Evolutionary conservation across 495 filamentous ascomycete genomes (phyloP).

Genomic region (Podospora appendiculata): DNA sequence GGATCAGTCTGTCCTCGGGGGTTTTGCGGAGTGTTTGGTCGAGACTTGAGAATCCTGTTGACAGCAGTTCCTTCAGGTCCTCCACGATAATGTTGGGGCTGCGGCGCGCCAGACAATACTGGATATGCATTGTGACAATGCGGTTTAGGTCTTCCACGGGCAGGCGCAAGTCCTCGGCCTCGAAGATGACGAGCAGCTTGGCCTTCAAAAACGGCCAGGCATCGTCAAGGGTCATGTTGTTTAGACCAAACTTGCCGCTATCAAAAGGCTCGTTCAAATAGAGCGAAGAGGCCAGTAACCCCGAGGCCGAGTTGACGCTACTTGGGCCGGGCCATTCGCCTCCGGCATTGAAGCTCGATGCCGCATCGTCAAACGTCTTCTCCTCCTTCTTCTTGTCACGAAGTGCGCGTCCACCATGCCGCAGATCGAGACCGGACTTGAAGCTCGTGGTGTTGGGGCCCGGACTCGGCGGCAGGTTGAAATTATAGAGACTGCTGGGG

Average conservation of each 20-base stretch:
- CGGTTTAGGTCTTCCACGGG: constrained; percentile 94
- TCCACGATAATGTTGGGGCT: constrained; percentile 63
- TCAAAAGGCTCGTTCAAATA: constrained; percentile 42
- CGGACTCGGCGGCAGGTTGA: constrained; percentile 61
- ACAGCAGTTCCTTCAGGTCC: constrained; percentile 70
- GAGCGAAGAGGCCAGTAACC: constrained; percentile 20
- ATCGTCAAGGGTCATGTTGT: constrained; percentile 80
- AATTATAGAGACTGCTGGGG: constrained; percentile 73
- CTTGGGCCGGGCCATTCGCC: constrained; percentile 48
- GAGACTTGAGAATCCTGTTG: constrained; percentile 77
- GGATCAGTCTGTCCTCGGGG: constrained; percentile 76
- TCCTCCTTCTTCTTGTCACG: constrained; percentile 88
- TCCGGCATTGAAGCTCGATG: constrained; percentile 21
- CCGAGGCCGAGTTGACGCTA: constrained; percentile 36
- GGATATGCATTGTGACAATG: constrained; percentile 70
- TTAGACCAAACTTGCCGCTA: constrained; percentile 54
- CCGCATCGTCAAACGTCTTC: constrained; percentile 42
- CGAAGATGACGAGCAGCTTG: constrained; percentile 83
- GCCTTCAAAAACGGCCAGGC: constrained; percentile 94
- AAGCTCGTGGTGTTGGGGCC: constrained; percentile 62
- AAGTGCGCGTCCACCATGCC: constrained; percentile 77
- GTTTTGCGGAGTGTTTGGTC: constrained; percentile 71
- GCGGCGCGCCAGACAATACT: constrained; percentile 64
- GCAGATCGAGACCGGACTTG: constrained; percentile 76
- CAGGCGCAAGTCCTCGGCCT: constrained; percentile 80